Evolutionary conservation across 1,284 basidiomycete species (phyloP), one percentile per base, ranked within the genome.

Genomic region (Marasmius fiardii): DNA sequence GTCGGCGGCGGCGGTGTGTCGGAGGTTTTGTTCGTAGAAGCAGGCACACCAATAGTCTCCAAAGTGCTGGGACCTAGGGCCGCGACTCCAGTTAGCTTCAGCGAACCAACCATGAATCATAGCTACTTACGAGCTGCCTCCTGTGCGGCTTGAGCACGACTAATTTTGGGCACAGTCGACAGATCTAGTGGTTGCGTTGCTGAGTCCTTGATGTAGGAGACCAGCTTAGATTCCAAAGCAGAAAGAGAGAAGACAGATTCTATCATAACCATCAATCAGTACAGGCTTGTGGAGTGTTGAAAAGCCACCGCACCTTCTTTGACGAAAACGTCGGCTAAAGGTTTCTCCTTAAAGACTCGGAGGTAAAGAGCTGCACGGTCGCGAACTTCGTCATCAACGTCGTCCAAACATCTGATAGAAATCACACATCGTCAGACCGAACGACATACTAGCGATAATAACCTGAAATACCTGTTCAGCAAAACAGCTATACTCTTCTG

Each of bases 361-460:
- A 97, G 81, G 72, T 97, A 98, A 73, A 99, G 83, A 10, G 96
- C 93, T 4, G 96, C 97, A 58, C 97, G 91, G 71, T 99, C 97
- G 53, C 97, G 88, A 58, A 99, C 97, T 78, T 99, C 97, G 68
- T 99, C 97, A 61, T 99, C 97, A 18, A 98, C 93, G 72, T 99
- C 97, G 69, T 99, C 97, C 62, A 99, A 77, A 70, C 97, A 99
- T 63, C 94, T 93, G 60, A 24, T 43, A 49, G 45, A 51, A 39
- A 58, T 26, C 16, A 41, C 20, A 16, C n/a, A 16, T 41, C 20
- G 39, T 41, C 16, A 41, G 39, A 16, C 7, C n/a, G n/a, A 41
- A n/a, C 16, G 39, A 16, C n/a, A n/a, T n/a, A n/a, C n/a, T n/a
- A n/a, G n/a, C n/a, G n/a, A n/a, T n/a, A n/a, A n/a, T n/a, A n/a